A percentile compares a stretch with the other conserved stretches of the same genome.
These are phyloP conservation scores for Clonostachys solani DNA, from an alignment of 2,329 filamentous ascomycete genomes.

Conservation along the genomic window DNA sequence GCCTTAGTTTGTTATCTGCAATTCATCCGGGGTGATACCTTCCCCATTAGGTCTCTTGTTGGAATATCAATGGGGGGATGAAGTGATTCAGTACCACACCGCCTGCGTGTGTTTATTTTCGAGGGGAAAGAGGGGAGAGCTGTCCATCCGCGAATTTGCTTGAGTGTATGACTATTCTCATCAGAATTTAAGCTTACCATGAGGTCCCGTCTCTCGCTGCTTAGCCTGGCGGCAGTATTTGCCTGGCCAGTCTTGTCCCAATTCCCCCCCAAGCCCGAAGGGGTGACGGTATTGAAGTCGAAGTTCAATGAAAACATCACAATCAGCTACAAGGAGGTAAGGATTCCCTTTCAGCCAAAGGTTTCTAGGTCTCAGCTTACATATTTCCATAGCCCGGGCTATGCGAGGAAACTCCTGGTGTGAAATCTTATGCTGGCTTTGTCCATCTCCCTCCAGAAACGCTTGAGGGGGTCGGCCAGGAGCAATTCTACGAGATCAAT, in stretches of 20 bases:
- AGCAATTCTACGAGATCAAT: constrained; percentile 40
- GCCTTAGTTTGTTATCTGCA: no score
- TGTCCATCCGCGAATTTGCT: no score
- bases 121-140: no score
- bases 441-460: constrained; percentile 45
- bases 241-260: constrained; percentile 8
- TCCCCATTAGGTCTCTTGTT: no score
- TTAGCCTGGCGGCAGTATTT: neutral
- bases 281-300: constrained; percentile 45
- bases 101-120: no score
- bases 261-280: constrained; percentile 20
- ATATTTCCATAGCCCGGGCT: constrained; percentile 40
- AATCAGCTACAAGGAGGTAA: constrained; percentile 54
- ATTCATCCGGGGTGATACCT: no score
- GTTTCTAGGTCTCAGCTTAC: neutral
- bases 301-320: constrained; percentile 57
- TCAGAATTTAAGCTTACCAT: neutral
- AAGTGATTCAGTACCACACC: no score
- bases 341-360: constrained; percentile 10
- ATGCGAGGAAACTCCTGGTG: constrained; percentile 54
- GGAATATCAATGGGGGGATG: no score
- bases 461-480: constrained; percentile 36
- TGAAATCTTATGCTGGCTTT: constrained; percentile 62
- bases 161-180: no score
- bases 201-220: neutral